Evolutionary conservation across 208 protist genomes (phyloP), one percentile per base, ranked within the genome.

Genomic region (Leishmania arabica): DNA sequence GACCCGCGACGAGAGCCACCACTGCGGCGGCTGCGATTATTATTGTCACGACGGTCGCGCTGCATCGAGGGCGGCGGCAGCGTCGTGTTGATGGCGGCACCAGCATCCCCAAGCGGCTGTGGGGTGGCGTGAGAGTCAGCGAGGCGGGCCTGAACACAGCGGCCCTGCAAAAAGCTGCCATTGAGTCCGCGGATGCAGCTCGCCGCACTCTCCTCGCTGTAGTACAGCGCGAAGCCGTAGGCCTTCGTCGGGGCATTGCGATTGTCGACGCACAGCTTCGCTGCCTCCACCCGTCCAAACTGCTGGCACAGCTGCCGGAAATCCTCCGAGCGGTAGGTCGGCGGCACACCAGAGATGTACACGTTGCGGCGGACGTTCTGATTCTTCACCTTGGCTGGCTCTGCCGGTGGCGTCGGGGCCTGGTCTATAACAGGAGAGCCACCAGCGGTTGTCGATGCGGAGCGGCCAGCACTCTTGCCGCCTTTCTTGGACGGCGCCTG

Each of bases 181-280:
- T 95, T 89, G 17, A 95, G 76, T 2, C 84, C 84, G 40, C 82
- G 74, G 56, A 95, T 92, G 84, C 88, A 92, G 51, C 78, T 81
- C 11, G 82, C 85, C 21, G 92, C 92, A 74, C 83, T 86, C 53
- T 77, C 88, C 82, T 93, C 87, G 64, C 90, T 82, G 77, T 85
- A 91, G 78, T 92, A 95, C 56, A 95, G 89, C 0, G 87, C 88
- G 54, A 95, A 95, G 53, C 92, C 92, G 73, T 93, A 93, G 47
- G 90, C 89, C 77, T 95, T 95, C 19, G 85, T 89, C 24, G 92
- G 90, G 19, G 77, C 84, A 54, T 81, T 80, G 42, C 85, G 90
- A 62, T 66, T 87, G 79, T 95, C 92, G 0, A 91, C 79, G 78
- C 90, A 95, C 60, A 93, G 81, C 83, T 92, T 92, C 1, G 88